A percentile compares a stretch with the other conserved stretches of the same genome.
These are phyloP conservation scores for Sporothrix pallida DNA, from an alignment of 2,329 filamentous ascomycete genomes.

Conservation along the genomic window DNA sequence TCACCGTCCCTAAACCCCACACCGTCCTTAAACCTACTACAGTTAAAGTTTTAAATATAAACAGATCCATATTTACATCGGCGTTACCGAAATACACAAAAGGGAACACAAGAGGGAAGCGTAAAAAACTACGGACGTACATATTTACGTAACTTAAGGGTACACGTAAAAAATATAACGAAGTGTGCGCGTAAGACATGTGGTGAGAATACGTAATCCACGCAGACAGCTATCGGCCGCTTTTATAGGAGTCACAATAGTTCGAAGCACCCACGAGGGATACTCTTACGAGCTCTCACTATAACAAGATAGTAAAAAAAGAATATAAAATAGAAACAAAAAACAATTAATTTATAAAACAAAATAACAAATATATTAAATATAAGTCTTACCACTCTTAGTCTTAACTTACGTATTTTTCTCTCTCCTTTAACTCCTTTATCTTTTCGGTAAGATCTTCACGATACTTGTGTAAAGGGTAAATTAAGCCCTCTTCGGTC, in stretches of 20 bases:
- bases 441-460: not conserved
- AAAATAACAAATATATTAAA: conserved; percentile 18
- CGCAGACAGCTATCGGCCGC: too few species aligned
- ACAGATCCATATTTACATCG: not conserved
- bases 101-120: not conserved
- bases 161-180: not conserved
- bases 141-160: conserved; percentile 1
- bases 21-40: not conserved
- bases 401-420: conserved; percentile 1
- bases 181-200: too few species aligned
- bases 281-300: conserved; percentile 1
- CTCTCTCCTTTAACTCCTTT: conserved; percentile 8
- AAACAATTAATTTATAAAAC: too few species aligned
- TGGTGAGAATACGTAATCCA: too few species aligned
- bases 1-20: not conserved
- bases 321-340: too few species aligned
- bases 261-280: not conserved
- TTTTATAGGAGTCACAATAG: not conserved
- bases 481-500: conserved; percentile 2
- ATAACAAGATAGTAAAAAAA: not conserved
- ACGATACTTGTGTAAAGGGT: not conserved
- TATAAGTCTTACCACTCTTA: conserved; percentile 13
- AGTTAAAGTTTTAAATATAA: not conserved
- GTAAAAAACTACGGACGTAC: not conserved
- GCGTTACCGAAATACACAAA: not conserved